Base-by-base conservation (phyloP, 306 rosid genomes). In the Delonix regia region DNA sequence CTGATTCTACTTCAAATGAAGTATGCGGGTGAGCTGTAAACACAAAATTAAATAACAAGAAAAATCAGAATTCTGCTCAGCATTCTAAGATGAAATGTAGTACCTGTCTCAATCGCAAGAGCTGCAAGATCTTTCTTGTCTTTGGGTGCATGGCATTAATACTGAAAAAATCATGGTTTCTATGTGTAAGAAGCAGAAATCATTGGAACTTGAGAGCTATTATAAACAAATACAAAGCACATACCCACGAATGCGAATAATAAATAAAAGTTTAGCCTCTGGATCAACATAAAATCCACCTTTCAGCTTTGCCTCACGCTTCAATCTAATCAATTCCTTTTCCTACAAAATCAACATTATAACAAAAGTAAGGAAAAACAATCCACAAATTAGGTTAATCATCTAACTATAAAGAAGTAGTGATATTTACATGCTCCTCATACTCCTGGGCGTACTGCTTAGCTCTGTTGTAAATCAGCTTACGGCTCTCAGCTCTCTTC, bases 231-330 rank as follows among this genome's bases (percentile, higher is more conserved):
- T 4, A 56, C 0, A 67, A 10, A 73, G 7, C 3, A 80, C 95
- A 64, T 80, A 92, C 99, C 99, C 97, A 9, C 97, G 92, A 33
- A 92, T 94, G 25, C 94, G 92, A 63, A 94, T 44, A 2, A 92
- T 92, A 22, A 92, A 94, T 78, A 94, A 76, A 4, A 94, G 93
- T 86, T 92, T 92, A 0, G 97, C 93, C 68, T 94, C 97, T 1
- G 97, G 97, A 56, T 92, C 97, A 22, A 94, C 99, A 85, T 94
- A 94, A 71, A 92, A 94, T 52, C 99, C 97, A 57, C 99, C 99
- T 59, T 91, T 90, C 80, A 90, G 84, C 85, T 89, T 92, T 0
- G 98, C 98, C 80, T 94, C 98, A 10, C 97, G 97, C 41, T 94
- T 94, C 81, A 94, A 70, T 5, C 72, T 62, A 51, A 94, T 87